A percentile compares a stretch with the other conserved stretches of the same genome.
Conservation (phyloP, 1,284 basidiomycete species). For the Cryptococcus sp. region DNA sequence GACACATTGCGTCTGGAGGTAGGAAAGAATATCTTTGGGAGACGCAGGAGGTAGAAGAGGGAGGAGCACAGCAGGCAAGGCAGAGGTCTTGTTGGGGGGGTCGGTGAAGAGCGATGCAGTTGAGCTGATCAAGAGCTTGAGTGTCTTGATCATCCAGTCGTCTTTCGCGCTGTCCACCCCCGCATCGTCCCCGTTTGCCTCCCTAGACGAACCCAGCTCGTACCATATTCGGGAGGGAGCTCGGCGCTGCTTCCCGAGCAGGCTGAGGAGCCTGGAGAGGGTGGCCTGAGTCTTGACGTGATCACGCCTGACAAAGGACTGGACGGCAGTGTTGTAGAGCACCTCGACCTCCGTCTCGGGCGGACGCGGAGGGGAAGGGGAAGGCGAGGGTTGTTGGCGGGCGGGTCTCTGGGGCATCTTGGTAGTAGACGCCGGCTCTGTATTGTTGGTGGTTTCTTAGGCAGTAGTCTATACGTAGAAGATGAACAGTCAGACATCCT, state of each 20-base stretch:
- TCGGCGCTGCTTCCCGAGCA: conserved; percentile 11
- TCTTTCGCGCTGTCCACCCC: conserved; percentile 3
- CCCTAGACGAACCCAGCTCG: not conserved
- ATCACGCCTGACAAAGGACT: conserved; percentile 47
- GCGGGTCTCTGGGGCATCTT: not conserved
- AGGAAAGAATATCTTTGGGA: conserved; percentile 25
- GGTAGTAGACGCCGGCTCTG: too few species aligned
- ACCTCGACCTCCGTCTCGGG: conserved; percentile 32
- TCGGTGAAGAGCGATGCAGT: conserved; percentile 40
- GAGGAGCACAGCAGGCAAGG: conserved; percentile 14
- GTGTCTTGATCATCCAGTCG: conserved; percentile 41
- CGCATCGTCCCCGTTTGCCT: not conserved
- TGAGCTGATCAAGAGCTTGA: conserved; percentile 41
- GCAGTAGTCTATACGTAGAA: too few species aligned
- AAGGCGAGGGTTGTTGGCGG: not conserved
- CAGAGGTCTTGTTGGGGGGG: conserved; percentile 21
- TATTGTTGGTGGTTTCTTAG: too few species aligned
- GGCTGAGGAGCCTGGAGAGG: conserved; percentile 27
- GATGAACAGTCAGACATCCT: too few species aligned
- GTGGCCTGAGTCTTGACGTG: conserved; percentile 41
- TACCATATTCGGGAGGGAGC: not conserved
- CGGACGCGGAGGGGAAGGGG: conserved; percentile 13
- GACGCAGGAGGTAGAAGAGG: conserved; percentile 28
- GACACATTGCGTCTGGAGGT: conserved; percentile 22
- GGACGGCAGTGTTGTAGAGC: conserved; percentile 45